phyloP scores from a whole-genome alignment of 148 eudicot species.

The Amaranthus cruentus region DNA sequence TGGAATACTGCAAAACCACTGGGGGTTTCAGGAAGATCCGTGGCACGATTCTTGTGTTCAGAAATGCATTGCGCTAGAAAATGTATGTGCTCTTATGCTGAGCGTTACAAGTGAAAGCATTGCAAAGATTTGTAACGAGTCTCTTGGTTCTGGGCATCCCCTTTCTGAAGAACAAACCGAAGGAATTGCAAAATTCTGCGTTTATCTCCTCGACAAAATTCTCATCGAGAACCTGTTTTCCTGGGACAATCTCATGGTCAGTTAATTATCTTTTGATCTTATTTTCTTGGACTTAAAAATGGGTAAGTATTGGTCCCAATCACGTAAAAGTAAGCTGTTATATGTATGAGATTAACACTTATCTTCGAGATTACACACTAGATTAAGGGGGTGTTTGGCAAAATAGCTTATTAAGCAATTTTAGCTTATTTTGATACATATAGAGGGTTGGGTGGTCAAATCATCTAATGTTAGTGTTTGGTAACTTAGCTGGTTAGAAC shows the following conservation, averaged over 20 bases:
- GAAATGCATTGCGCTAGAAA: constrained; percentile 49
- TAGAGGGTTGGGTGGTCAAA: too few species aligned
- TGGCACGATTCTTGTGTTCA: constrained; percentile 73
- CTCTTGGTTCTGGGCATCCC: constrained; percentile 21
- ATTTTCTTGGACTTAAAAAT: background rate
- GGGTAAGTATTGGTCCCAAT: background rate
- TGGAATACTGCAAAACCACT: constrained; percentile 28
- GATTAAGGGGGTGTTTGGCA: too few species aligned
- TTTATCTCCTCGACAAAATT: constrained; percentile 51
- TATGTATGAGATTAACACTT: too few species aligned
- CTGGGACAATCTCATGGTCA: constrained; percentile 69
- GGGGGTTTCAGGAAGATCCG: constrained; percentile 51
- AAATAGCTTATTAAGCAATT: too few species aligned
- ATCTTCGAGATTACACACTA: too few species aligned
- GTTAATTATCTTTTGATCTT: constrained; percentile 21
- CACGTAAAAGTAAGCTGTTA: too few species aligned
- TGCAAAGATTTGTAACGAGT: constrained; percentile 36
- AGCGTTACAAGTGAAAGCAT: constrained; percentile 50
- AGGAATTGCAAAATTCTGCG: constrained; percentile 61
- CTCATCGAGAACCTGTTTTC: constrained; percentile 57
- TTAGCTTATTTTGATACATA: too few species aligned
- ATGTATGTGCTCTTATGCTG: constrained; percentile 52
- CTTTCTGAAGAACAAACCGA: constrained; percentile 32
- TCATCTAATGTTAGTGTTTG: too few species aligned
- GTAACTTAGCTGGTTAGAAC: too few species aligned